These are phyloP conservation scores for Mortierella polycephala DNA, from an alignment of 371 early-diverging fungal genomes.

Conservation along the genomic window DNA sequence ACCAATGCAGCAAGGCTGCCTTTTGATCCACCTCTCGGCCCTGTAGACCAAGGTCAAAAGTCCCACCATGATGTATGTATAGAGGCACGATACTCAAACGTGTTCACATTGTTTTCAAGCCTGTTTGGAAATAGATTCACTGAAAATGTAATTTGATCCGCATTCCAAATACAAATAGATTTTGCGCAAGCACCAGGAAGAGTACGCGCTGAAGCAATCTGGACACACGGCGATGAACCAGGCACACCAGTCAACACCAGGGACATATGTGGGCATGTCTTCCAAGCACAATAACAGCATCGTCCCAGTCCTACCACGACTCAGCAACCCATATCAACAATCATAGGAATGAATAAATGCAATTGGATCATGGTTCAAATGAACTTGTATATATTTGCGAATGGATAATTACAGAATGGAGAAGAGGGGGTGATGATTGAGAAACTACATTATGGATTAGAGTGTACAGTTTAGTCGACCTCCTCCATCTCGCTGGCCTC, in stretches of 20 bases:
- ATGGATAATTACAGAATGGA: no score
- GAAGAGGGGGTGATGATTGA: not conserved
- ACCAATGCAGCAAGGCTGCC: slow-evolving; percentile 21
- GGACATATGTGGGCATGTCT: slow-evolving; percentile 37
- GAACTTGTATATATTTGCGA: no score
- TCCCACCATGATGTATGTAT: slow-evolving; percentile 46
- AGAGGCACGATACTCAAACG: not conserved
- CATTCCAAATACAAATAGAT: slow-evolving; percentile 27
- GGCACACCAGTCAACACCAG: slow-evolving; percentile 33
- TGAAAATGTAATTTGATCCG: slow-evolving; percentile 8
- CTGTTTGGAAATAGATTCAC: not conserved
- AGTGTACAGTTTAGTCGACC: slow-evolving; percentile 80
- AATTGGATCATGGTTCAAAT: no score
- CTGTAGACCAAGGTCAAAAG: slow-evolving; percentile 31
- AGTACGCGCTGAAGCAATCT: slow-evolving; percentile 34
- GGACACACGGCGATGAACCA: slow-evolving; percentile 25
- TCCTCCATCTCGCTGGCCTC: slow-evolving; percentile 97
- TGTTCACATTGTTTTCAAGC: not conserved
- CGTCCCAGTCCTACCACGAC: slow-evolving; percentile 42
- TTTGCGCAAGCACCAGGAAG: slow-evolving; percentile 48
- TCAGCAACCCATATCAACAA: slow-evolving; percentile 17
- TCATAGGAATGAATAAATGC: not conserved
- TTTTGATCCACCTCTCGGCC: slow-evolving; percentile 48
- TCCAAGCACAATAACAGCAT: slow-evolving; percentile 41
- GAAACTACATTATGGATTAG: not conserved